phyloP scores from a whole-genome alignment of 1,139 yeast species.

The Saccharomycopsis crataegensis region DNA sequence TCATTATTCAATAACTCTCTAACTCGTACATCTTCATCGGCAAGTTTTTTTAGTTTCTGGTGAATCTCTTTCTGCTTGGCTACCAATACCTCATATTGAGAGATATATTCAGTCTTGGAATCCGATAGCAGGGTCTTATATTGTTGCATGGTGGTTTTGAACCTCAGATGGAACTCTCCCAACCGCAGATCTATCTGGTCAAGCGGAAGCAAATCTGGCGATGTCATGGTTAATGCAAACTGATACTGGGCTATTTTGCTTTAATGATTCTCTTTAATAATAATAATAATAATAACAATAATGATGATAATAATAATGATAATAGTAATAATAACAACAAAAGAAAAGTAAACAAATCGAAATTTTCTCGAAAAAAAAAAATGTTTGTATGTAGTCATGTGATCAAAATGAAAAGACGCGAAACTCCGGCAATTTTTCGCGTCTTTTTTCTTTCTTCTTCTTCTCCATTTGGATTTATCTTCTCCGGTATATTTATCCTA shows the following conservation, averaged over 20 bases:
- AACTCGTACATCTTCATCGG: conserved; percentile 20
- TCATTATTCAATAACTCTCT: conserved; percentile 21
- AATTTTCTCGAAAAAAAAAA: too few relatives aligned
- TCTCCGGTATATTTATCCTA: too few relatives aligned
- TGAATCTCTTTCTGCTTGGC: conserved; percentile 25
- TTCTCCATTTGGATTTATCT: too few relatives aligned
- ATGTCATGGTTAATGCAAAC: not conserved
- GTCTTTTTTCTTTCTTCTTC: too few relatives aligned
- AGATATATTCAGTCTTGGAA: conserved; percentile 23
- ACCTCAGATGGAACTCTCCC: conserved; percentile 23
- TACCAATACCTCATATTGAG: conserved; percentile 22
- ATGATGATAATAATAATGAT: too few relatives aligned
- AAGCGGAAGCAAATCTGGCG: not conserved
- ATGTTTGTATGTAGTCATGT: too few relatives aligned
- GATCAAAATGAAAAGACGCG: too few relatives aligned
- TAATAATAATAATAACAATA: too few relatives aligned
- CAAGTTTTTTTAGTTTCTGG: conserved; percentile 22
- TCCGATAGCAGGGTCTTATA: conserved; percentile 23
- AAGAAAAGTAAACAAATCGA: too few relatives aligned
- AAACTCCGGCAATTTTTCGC: too few relatives aligned
- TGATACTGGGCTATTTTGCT: not conserved
- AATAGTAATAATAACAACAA: too few relatives aligned
- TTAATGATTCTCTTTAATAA: not conserved
- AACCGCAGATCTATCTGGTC: conserved; percentile 23
- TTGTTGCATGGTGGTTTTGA: conserved; percentile 24